Evolutionary conservation across 2,329 filamentous ascomycete species (phyloP).

Genomic region (Microcyclosporella mali): DNA sequence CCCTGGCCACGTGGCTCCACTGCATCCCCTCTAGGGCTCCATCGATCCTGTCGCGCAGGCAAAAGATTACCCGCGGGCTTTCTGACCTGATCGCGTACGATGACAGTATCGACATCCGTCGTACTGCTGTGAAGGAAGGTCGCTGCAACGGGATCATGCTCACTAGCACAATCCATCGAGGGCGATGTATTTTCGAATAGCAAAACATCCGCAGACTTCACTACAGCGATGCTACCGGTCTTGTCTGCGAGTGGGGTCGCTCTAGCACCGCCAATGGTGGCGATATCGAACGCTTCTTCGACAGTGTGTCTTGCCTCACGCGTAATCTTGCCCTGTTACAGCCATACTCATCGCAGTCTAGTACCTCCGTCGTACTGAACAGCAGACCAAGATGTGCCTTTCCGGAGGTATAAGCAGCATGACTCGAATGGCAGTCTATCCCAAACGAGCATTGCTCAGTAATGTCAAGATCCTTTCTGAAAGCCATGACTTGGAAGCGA

Average conservation of each 20-base stretch:
- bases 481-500: constrained; percentile 34
- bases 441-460: constrained; percentile 24
- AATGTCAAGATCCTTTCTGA: constrained; percentile 11
- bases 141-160: constrained; percentile 39
- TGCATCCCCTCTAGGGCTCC: neutral
- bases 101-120: constrained; percentile 40
- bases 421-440: constrained; percentile 30
- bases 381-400: neutral
- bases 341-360: neutral
- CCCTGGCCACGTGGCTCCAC: neutral
- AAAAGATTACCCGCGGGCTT: constrained; percentile 33
- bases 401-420: neutral
- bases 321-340: neutral
- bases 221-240: neutral
- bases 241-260: neutral
- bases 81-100: constrained; percentile 39
- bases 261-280: neutral
- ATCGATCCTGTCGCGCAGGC: constrained; percentile 11
- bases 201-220: constrained; percentile 40
- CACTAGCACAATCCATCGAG: constrained; percentile 37
- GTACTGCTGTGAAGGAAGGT: constrained; percentile 39
- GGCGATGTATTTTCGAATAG: constrained; percentile 42
- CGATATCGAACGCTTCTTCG: constrained; percentile 1
- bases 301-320: neutral
- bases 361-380: too few relatives aligned